Base-by-base conservation (phyloP, 306 rosid genomes). In the Elaeagnus macrophylla region DNA sequence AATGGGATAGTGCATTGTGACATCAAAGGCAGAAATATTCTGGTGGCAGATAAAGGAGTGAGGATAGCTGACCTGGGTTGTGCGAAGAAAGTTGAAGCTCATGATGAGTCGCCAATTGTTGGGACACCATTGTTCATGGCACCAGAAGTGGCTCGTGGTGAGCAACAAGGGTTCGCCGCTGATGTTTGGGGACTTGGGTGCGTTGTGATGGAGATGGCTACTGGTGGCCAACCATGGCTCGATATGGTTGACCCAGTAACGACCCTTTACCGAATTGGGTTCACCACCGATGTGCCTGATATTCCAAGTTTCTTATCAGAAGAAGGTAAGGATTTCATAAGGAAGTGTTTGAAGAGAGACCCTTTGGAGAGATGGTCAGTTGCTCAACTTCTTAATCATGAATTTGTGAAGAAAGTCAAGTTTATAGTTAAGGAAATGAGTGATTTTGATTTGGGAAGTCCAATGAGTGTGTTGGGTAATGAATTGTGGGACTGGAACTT, bases 141-240 rank as follows among this genome's bases (percentile, higher is more conserved):
- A 0, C 99, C 99, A 7, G 96, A 91, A 77, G 99, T 80, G 70
- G 96, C 95, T 25, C 89, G 96, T 39, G 96, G 93, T 37, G 93
- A 91, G 46, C 25, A 78, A 16, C 96, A 91, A 70, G 93, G 89
- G 6, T 78, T 71, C 52, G 53, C 83, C 7, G 93, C 95, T 32
- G 99, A 91, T 17, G 82, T 91, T 11, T 91, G 99, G 99, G 95
- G 89, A 25, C 69, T 91, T 8, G 99, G 96, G 3, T 91, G 99
- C 53, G 75, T 89, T 5, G 62, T 91, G 7, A 37, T 87, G 36
- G 89, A 91, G 82, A 84, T 91, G 99, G 63, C 76, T 43, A 87
- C 96, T 2, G 99, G 96, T 10, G 60, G 59, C 56, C 36, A 66
- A 0, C 84, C 82, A 13, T 87, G 96, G 99, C 48, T 13, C 1